These are phyloP conservation scores for Ceratocystis ficicola DNA, from an alignment of 2,329 filamentous ascomycete species.

Conservation along the genomic window DNA sequence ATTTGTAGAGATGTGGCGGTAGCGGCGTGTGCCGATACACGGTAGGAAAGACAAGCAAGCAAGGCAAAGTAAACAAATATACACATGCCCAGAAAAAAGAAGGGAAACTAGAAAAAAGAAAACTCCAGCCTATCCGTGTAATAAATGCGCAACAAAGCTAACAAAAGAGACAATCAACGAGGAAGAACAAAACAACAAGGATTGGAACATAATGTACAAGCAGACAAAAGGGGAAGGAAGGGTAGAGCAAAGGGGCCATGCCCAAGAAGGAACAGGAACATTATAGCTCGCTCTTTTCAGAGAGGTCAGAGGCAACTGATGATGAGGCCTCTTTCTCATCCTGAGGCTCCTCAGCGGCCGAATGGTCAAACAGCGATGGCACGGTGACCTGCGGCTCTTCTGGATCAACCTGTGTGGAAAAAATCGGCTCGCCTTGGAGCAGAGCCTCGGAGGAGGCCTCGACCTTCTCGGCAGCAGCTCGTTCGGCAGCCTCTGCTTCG, in stretches of 20 bases:
- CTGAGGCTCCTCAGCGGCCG: slow-evolving; percentile 23
- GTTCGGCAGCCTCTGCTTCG: neutral
- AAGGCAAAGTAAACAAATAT: no score
- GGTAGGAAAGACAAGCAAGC: neutral
- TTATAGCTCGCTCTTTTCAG: slow-evolving; percentile 16
- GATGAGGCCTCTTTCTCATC: slow-evolving; percentile 27
- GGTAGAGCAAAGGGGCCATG: neutral
- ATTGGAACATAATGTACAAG: neutral
- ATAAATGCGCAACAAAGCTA: neutral
- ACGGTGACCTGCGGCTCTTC: slow-evolving; percentile 18
- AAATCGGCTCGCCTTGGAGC: slow-evolving; percentile 11
- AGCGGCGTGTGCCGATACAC: neutral
- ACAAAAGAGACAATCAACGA: neutral
- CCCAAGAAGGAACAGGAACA: neutral
- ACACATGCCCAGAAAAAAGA: neutral
- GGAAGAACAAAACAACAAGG: neutral
- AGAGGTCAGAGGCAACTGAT: slow-evolving; percentile 22
- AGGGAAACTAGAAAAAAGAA: neutral
- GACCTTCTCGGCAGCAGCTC: neutral
- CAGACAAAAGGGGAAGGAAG: neutral
- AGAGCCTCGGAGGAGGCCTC: neutral
- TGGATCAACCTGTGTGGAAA: slow-evolving; percentile 24
- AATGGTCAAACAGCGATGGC: slow-evolving; percentile 23
- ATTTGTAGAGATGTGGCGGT: slow-evolving; percentile 36
- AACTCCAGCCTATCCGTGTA: slow-evolving; percentile 3